Evolutionary conservation across 2,329 filamentous ascomycete species (phyloP), one percentile per base, ranked within the genome.

Genomic region (Colletotrichum acutatum): DNA sequence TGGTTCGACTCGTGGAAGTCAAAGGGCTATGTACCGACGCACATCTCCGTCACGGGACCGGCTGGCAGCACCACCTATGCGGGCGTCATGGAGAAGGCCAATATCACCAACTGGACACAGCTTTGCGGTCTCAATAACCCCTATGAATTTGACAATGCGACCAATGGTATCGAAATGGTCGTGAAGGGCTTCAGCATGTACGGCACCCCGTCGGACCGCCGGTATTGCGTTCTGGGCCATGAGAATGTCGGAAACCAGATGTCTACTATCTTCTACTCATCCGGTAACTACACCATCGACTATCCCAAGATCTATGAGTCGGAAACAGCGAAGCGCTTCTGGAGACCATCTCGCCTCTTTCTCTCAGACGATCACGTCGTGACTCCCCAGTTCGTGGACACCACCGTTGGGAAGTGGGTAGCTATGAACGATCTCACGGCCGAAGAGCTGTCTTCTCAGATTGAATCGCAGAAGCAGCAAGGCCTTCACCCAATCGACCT

Each of bases 41-140:
- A 71, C 2, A 60, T 76, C 34, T 66, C 75, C 9, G 75, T 68
- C 14, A 59, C 66, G 12, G 75, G 75, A 32, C 58, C 68, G 24
- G 65, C 68, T 12, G 54, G 53, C 30, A 46, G 49, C 4, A 71
- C 75, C 16, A 34, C 67, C 12, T 76, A 74, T 14, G 53, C 75
- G 14, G 75, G 71, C 14, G 63, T 75, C 68, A 72, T 76, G 74
- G 75, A 76, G 62, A 66, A 74, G 61, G 63, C 52, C 26, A 58
- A 74, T 19, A 26, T 60, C 19, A 56, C 49, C 5, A 66, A 65
- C n/a, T 75, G 68, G 75, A 14, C 59, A 2, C 74, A 75, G 24
- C 34, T 62, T 1, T 76, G 75, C 37, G 74, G 58, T 19, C 54
- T 74, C 19, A 58, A 52, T 1, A 32, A 9, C 4, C 74, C 71